These are phyloP conservation scores for Vachellia pachyceras DNA, from an alignment of 306 rosid species.

Conservation along the genomic window DNA sequence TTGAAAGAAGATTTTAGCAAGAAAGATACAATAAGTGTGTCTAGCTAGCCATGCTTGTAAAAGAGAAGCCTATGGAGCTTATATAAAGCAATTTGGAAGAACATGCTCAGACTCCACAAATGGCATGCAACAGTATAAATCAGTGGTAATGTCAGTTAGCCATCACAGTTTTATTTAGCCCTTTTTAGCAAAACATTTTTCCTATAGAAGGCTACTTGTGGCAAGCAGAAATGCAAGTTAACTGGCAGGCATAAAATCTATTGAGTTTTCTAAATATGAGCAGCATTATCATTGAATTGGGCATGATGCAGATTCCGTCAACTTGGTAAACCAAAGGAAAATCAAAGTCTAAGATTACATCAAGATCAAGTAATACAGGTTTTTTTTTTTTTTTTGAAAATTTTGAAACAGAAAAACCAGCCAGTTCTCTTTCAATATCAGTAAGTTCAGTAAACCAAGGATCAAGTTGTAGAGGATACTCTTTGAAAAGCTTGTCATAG, in stretches of 20 bases:
- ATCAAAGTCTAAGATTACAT: neutral
- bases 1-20: neutral
- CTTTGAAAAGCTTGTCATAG: slow-evolving; percentile 92
- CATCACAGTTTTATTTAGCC: neutral
- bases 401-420: slow-evolving; percentile 7
- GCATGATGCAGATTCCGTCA: slow-evolving; percentile 18
- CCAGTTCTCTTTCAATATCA: slow-evolving; percentile 16
- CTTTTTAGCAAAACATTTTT: neutral
- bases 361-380: neutral
- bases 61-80: neutral
- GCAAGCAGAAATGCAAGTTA: neutral
- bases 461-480: slow-evolving; percentile 72
- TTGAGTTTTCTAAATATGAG: slow-evolving; percentile 23
- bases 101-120: neutral
- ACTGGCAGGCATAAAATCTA: slow-evolving; percentile 27
- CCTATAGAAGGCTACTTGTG: neutral
- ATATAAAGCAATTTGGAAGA: neutral
- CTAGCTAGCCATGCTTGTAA: neutral
- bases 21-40: neutral
- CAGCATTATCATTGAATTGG: neutral
- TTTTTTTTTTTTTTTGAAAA: neutral
- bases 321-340: slow-evolving; percentile 15
- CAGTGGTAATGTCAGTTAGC: neutral
- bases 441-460: slow-evolving; percentile 6
- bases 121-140: neutral